Conservation (phyloP, 192 early-diverging fungal species). For the Gaertneriomyces sp. region DNA sequence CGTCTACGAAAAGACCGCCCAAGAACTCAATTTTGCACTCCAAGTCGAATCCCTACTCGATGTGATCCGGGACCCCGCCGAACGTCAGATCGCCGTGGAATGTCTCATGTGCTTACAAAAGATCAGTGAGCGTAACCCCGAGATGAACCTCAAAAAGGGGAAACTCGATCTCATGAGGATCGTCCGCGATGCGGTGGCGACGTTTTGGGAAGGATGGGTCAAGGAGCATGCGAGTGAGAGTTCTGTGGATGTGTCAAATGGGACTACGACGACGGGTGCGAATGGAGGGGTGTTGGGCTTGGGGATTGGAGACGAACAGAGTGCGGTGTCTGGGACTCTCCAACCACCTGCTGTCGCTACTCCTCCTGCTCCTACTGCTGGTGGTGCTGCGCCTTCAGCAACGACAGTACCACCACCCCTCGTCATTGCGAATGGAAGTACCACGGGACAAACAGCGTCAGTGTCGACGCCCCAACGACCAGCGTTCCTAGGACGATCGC, state of each 20-base stretch:
- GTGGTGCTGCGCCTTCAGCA: not conserved
- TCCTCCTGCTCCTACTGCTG: not conserved
- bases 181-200: slow-evolving; percentile 61
- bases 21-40: slow-evolving; percentile 81
- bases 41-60: slow-evolving; percentile 73
- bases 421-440: not conserved
- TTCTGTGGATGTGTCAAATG: not conserved
- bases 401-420: not conserved
- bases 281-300: not conserved
- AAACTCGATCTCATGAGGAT: slow-evolving; percentile 58
- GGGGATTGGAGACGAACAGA: not conserved
- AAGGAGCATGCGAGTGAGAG: slow-evolving; percentile 37
- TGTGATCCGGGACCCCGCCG: slow-evolving; percentile 71
- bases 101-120: slow-evolving; percentile 66
- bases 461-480: not conserved
- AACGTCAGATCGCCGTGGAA: slow-evolving; percentile 73
- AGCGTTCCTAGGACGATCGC: not conserved
- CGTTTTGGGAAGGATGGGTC: slow-evolving; percentile 71
- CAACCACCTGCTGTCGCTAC: not conserved
- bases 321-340: not conserved
- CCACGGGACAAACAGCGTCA: not conserved
- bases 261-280: not conserved
- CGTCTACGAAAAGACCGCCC: slow-evolving; percentile 75
- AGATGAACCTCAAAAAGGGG: slow-evolving; percentile 38
- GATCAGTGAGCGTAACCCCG: slow-evolving; percentile 64